Conservation (phyloP, 345 rosid species). For the Arabidopsis suecica region DNA sequence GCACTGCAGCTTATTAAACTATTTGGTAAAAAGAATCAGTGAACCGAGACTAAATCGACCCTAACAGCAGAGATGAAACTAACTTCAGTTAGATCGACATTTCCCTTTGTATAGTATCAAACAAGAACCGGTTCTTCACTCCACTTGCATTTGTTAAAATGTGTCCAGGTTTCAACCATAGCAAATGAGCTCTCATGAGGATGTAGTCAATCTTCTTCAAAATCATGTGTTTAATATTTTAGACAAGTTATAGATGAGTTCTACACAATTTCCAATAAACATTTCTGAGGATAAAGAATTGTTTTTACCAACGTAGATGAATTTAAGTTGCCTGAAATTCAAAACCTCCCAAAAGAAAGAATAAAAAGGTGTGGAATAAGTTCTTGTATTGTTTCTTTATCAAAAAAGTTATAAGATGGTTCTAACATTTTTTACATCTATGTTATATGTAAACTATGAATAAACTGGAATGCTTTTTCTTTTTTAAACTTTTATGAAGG, state of each 20-base stretch:
- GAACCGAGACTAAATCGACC: background rate
- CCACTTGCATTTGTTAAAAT: background rate
- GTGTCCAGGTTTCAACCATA: background rate
- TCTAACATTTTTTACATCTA: background rate
- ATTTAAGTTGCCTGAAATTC: background rate
- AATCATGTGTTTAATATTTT: background rate
- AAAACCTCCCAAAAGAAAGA: background rate
- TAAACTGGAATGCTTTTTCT: background rate
- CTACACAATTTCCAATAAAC: conserved; percentile 1
- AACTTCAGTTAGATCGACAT: background rate
- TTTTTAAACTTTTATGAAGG: background rate
- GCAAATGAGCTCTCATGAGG: background rate
- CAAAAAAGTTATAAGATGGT: conserved; percentile 3
- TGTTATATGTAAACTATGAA: background rate
- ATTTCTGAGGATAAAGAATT: background rate
- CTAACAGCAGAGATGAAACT: background rate
- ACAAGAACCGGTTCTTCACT: background rate
- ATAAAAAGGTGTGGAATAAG: background rate
- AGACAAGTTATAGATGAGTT: background rate
- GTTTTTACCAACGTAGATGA: background rate
- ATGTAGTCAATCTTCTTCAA: background rate
- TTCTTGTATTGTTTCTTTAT: conserved; percentile 23
- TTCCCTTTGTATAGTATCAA: background rate
- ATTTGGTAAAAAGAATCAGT: background rate
- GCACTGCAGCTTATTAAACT: conserved; percentile 23